These are phyloP conservation scores for Neurospora tetraspora DNA, from an alignment of 495 filamentous ascomycete species.

Conservation along the genomic window DNA sequence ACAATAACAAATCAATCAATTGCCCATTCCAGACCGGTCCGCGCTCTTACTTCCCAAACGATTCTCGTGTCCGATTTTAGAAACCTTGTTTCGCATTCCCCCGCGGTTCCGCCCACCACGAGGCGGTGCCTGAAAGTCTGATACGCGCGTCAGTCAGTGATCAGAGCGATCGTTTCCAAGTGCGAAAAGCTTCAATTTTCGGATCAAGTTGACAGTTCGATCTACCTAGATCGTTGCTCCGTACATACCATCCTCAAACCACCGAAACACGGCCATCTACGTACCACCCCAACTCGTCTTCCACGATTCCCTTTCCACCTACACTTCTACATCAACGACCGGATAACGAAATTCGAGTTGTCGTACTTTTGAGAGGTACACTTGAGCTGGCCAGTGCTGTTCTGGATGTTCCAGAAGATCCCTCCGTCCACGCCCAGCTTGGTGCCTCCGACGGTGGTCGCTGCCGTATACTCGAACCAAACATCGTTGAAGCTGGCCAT, in stretches of 20 bases:
- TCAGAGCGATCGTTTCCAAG: background rate
- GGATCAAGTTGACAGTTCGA: background rate
- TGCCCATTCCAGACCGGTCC: background rate
- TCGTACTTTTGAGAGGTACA: conserved; percentile 19
- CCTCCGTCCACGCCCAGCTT: conserved; percentile 17
- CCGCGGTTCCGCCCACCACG: background rate
- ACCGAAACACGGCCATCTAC: background rate
- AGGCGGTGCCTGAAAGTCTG: background rate
- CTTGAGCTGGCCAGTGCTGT: conserved; percentile 6
- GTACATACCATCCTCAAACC: background rate
- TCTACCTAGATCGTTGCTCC: background rate
- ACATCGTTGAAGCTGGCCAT: conserved; percentile 27
- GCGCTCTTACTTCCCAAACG: background rate
- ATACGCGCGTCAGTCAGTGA: background rate
- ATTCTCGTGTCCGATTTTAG: background rate
- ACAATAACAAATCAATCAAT: background rate
- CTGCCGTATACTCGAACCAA: conserved; percentile 23
- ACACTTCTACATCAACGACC: background rate
- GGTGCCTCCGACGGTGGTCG: conserved; percentile 12
- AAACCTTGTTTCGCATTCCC: background rate
- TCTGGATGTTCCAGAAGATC: conserved; percentile 18
- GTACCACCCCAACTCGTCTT: background rate
- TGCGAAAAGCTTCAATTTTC: background rate
- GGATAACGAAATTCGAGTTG: conserved; percentile 14
- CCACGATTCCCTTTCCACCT: background rate